phyloP scores from a whole-genome alignment of 208 protist genomes.

The Trypanosoma mega region DNA sequence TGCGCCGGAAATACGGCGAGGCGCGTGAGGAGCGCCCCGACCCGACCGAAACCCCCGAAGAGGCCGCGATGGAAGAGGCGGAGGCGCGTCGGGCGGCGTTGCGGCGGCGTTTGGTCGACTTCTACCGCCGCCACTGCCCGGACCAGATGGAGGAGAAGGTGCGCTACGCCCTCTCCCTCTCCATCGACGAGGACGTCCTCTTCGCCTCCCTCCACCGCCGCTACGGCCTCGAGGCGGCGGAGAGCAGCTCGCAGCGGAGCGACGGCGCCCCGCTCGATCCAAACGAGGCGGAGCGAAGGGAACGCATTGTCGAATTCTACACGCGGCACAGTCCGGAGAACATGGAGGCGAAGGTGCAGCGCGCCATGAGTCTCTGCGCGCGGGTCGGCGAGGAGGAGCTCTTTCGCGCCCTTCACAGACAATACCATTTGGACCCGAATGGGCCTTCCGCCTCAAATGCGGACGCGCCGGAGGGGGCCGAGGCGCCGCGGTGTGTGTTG shows the following conservation, averaged over 20 bases:
- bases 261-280: not conserved
- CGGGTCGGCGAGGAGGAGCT: conserved; percentile 18
- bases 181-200: conserved; percentile 14
- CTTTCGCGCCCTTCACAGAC: conserved; percentile 12
- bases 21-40: not conserved
- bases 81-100: too few relatives aligned
- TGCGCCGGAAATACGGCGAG: not conserved
- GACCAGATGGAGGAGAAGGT: conserved; percentile 14
- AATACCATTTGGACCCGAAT: conserved; percentile 17
- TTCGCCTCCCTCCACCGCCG: conserved; percentile 13
- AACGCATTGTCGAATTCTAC: conserved; percentile 17
- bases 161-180: conserved; percentile 12
- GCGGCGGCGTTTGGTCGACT: not conserved
- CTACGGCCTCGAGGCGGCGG: conserved; percentile 17
- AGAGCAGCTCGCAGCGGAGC: not conserved
- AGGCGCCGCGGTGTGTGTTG: too few relatives aligned
- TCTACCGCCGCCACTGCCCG: conserved; percentile 9
- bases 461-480: too few relatives aligned
- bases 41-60: not conserved
- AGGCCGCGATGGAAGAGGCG: too few relatives aligned
- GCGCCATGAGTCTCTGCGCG: conserved; percentile 5
- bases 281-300: not conserved
- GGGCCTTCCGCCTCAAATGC: conserved; percentile 2
- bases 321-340: conserved; percentile 6
- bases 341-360: conserved; percentile 19